Conservation (phyloP, 2,329 filamentous ascomycete genomes). For the Sporothrix curviconia region DNA sequence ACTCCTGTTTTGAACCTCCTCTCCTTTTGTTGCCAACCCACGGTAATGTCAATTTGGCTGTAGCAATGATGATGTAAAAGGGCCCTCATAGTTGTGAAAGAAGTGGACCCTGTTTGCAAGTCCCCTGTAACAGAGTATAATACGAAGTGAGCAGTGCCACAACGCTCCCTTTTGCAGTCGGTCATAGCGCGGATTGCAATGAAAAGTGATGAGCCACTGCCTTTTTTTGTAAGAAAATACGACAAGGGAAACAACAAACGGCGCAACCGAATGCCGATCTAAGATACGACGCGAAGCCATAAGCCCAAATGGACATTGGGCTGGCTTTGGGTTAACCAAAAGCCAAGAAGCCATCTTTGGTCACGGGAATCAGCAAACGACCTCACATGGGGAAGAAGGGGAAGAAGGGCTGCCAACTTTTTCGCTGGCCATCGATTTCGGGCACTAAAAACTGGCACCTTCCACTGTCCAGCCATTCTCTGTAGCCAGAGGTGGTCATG, state of each 20-base stretch:
- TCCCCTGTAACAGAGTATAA: too few relatives aligned
- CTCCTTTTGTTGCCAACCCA: not conserved
- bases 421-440: not conserved
- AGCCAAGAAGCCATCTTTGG: not conserved
- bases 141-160: too few relatives aligned
- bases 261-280: not conserved
- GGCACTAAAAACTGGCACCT: not conserved
- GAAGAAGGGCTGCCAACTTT: not conserved
- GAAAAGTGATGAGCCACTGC: too few relatives aligned
- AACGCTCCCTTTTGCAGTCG: too few relatives aligned
- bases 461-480: not conserved
- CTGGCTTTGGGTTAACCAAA: too few relatives aligned
- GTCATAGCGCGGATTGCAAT: not conserved
- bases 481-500: not conserved
- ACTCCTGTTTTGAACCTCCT: too few relatives aligned
- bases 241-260: not conserved
- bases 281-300: not conserved
- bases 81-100: too few relatives aligned
- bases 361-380: not conserved
- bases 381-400: not conserved
- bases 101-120: too few relatives aligned
- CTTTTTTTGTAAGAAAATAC: too few relatives aligned
- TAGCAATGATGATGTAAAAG: not conserved
- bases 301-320: too few relatives aligned
- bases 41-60: not conserved